Evolutionary conservation across 2,329 filamentous ascomycete genomes (phyloP).

Genomic region (Aspergillus glaucus): DNA sequence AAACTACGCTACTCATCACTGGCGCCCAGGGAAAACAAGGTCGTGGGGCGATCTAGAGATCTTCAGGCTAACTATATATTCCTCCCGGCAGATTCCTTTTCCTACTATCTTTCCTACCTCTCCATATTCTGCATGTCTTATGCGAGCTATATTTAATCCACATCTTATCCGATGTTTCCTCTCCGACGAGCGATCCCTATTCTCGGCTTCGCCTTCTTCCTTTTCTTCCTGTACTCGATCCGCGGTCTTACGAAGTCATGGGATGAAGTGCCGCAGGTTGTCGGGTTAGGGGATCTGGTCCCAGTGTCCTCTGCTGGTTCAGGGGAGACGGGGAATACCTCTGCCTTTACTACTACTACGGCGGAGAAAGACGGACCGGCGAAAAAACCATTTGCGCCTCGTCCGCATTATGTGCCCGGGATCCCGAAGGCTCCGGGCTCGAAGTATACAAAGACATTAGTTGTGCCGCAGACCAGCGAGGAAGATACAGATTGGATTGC

Average conservation of each 20-base stretch:
- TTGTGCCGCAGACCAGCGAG: conserved; percentile 47
- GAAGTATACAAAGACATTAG: conserved; percentile 49
- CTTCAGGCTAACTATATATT: not conserved
- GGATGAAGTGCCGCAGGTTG: conserved; percentile 27
- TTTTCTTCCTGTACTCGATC: conserved; percentile 23
- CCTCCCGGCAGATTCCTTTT: not conserved
- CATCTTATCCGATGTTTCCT: conserved; percentile 24
- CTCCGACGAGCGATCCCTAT: conserved; percentile 26
- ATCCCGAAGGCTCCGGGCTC: conserved; percentile 39
- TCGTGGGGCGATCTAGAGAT: too few relatives aligned
- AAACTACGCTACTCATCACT: too few relatives aligned
- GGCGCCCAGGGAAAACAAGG: too few relatives aligned
- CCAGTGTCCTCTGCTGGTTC: conserved; percentile 4
- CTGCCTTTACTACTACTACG: conserved; percentile 1
- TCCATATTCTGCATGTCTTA: not conserved
- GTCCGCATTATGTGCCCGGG: conserved; percentile 28
- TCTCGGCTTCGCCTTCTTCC: conserved; percentile 27
- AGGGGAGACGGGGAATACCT: conserved; percentile 13
- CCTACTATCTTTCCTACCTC: not conserved
- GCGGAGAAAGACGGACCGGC: conserved; percentile 1
- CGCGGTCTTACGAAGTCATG: conserved; percentile 28
- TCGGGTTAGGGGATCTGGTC: conserved; percentile 33
- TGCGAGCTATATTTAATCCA: conserved; percentile 1
- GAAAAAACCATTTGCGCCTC: conserved; percentile 22
- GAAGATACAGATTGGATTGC: conserved; percentile 54